Evolutionary conservation across 2,329 filamentous ascomycete species (phyloP).

Genomic region (Zasmidium citrigriseum): DNA sequence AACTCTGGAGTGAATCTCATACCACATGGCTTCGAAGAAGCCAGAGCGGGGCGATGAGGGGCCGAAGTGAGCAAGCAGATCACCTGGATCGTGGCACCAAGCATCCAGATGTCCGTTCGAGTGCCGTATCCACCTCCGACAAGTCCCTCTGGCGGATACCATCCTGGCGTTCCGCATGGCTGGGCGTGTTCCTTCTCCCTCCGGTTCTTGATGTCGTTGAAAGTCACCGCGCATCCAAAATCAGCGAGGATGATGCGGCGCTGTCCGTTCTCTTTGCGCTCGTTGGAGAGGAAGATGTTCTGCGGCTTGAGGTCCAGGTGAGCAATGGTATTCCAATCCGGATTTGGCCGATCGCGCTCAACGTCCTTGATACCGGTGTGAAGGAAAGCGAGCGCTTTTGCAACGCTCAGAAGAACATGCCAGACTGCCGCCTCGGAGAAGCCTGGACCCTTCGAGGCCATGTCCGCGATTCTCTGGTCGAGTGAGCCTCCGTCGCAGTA

Average conservation of each 20-base stretch:
- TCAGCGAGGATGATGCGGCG: constrained; percentile 21
- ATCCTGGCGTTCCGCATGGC: constrained; percentile 16
- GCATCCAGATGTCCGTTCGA: constrained; percentile 20
- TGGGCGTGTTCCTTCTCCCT: constrained; percentile 9
- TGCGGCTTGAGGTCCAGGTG: constrained; percentile 20
- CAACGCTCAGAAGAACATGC: constrained; percentile 14
- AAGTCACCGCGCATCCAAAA: constrained; percentile 22
- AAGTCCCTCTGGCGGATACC: constrained; percentile 22
- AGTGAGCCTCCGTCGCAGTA: constrained; percentile 16
- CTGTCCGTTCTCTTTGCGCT: neutral
- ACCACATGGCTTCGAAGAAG: constrained; percentile 8
- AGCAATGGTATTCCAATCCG: constrained; percentile 18
- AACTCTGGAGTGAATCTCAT: constrained; percentile 7
- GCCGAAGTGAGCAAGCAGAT: constrained; percentile 2
- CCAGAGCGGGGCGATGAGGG: neutral
- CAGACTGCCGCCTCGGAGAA: constrained; percentile 9
- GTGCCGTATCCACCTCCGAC: constrained; percentile 12
- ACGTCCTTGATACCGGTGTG: constrained; percentile 16
- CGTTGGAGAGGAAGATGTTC: constrained; percentile 19
- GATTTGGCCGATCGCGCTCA: neutral
- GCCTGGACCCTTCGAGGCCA: neutral
- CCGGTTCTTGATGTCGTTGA: constrained; percentile 9
- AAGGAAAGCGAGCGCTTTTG: constrained; percentile 36
- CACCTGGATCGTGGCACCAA: constrained; percentile 16
- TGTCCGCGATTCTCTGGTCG: neutral